Evolutionary conservation across 257 asterid genomes (phyloP).

Genomic region (Schizonepeta tenuifolia): DNA sequence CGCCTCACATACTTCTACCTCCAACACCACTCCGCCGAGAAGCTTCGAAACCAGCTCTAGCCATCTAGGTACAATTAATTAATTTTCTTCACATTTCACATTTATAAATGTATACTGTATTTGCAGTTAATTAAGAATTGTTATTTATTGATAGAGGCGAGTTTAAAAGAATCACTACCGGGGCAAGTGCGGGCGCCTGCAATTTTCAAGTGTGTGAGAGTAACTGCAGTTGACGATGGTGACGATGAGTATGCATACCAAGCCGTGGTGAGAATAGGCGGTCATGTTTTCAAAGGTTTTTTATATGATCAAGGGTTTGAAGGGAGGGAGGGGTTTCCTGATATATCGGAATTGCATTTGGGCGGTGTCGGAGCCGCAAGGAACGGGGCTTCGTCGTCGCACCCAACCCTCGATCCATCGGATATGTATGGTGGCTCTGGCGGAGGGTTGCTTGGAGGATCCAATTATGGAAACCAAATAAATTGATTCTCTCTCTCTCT

Average conservation of each 20-base stretch:
- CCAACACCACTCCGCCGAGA: constrained; percentile 68
- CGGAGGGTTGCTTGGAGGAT: constrained; percentile 61
- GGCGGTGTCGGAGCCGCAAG: constrained; percentile 44
- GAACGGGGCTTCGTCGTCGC: constrained; percentile 36
- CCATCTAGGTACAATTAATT: constrained; percentile 53
- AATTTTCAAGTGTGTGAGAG: constrained; percentile 71
- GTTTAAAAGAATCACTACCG: constrained; percentile 61
- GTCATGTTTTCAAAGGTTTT: constrained; percentile 81
- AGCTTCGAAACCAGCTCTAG: constrained; percentile 73
- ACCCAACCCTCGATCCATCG: constrained; percentile 41
- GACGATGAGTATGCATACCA: constrained; percentile 82
- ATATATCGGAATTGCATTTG: constrained; percentile 65
- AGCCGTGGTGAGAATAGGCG: constrained; percentile 73
- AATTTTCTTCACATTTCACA: neutral
- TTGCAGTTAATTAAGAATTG: no score
- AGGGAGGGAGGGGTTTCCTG: constrained; percentile 53
- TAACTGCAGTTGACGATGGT: constrained; percentile 69
- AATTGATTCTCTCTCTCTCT: constrained; percentile 39
- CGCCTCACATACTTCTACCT: constrained; percentile 74
- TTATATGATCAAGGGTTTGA: constrained; percentile 74
- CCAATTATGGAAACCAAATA: constrained; percentile 54
- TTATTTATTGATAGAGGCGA: constrained; percentile 39
- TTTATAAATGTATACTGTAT: no score
- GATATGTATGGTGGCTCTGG: constrained; percentile 47
- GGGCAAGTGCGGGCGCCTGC: constrained; percentile 82